Evolutionary conservation across 129 eudicot genomes (phyloP), one percentile per base, ranked within the genome.

Genomic region (Helianthus tuberosus): DNA sequence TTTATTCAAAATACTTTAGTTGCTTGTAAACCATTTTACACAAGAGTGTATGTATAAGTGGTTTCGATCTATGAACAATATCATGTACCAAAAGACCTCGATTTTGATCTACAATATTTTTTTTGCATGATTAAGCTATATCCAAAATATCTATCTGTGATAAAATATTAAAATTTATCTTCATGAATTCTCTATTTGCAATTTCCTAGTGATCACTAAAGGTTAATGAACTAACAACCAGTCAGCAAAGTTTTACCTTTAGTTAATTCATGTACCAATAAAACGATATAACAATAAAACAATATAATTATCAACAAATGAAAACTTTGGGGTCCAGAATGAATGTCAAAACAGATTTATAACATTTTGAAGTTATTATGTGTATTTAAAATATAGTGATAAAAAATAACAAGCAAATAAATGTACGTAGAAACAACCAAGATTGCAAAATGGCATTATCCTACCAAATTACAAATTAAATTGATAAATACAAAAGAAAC

Each of bases 401-500:
- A 62, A 35, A 62, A 35, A 35, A 14, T 14, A 20, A 1, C n/a
- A 62, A 62, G 5, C 47, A 39, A 41, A 41, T 64, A 41, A 43
- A 64, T 39, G n/a, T 11, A 38, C 41, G 29, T 6, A 64, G 50
- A 41, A 39, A 14, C 38, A 8, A 8, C 6, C 29, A 64, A 39
- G 69, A 64, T 38, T 57, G 49, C 52, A 48, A 44, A 44, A 25
- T 57, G 57, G 69, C 50, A 25, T 48, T 73, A 58, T 60, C 69
- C 35, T 14, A 68, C n/a, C 27, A 14, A 44, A 39, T 13, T 4
- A 63, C 23, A 51, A 51, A 50, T 60, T 58, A 59, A 47, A 73
- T 47, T 25, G 32, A 72, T 43, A 23, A 70, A 27, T 46, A 17
- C 44, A 25, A 32, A 12, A 44, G 14, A 25, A 57, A 12, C 12